These are phyloP conservation scores for Globisporangium paroecandrum DNA, from an alignment of 352 stramenopile genomes.

Conservation along the genomic window DNA sequence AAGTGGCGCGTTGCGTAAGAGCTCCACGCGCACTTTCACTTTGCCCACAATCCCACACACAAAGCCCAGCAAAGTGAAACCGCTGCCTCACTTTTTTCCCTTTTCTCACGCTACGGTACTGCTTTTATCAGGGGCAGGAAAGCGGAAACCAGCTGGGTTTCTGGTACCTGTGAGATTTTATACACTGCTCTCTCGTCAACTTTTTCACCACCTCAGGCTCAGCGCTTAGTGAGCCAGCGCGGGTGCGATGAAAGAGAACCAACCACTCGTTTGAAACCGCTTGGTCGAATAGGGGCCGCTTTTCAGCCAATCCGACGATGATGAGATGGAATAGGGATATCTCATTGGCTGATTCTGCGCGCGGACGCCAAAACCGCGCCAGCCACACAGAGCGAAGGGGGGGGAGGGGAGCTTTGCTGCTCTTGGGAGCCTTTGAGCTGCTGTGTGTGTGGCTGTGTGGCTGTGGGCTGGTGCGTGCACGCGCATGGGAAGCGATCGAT, in stretches of 20 bases:
- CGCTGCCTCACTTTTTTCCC: background rate
- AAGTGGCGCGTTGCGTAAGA: background rate
- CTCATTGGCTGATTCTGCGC: slow-evolving; percentile 26
- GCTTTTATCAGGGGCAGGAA: background rate
- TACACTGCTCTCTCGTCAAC: slow-evolving; percentile 9
- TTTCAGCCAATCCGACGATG: slow-evolving; percentile 38
- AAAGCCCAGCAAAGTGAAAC: background rate
- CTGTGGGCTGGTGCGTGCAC: slow-evolving; percentile 4
- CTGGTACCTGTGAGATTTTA: slow-evolving; percentile 8
- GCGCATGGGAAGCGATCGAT: slow-evolving; percentile 3
- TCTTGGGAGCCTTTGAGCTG: background rate
- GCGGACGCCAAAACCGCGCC: slow-evolving; percentile 30
- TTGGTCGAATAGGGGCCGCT: background rate
- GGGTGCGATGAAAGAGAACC: slow-evolving; percentile 31
- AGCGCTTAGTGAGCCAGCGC: background rate
- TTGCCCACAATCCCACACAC: background rate
- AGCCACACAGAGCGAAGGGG: slow-evolving; percentile 5
- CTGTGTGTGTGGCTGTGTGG: background rate
- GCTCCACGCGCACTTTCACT: background rate
- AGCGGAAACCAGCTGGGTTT: background rate
- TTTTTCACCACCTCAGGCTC: background rate
- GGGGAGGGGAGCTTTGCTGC: background rate
- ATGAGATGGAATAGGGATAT: background rate
- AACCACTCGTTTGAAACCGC: slow-evolving; percentile 60
- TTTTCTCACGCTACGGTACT: background rate